A percentile compares a stretch with the other conserved stretches of the same genome.
These are phyloP conservation scores for Nelumbo lutea DNA, from an alignment of 164 flowering plant species.

Conservation along the genomic window DNA sequence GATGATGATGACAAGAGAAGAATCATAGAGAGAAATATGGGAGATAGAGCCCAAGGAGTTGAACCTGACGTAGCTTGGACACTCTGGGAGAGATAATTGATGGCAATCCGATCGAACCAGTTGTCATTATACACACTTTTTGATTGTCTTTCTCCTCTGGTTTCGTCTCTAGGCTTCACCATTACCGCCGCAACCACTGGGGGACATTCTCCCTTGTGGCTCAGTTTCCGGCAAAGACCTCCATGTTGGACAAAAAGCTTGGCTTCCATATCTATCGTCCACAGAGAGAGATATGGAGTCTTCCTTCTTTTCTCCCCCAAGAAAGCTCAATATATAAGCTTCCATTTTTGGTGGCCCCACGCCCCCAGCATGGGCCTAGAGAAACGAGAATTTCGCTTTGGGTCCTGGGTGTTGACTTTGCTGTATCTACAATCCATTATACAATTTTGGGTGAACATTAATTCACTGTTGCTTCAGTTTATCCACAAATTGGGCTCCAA, in stretches of 20 bases:
- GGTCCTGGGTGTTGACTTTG: too few relatives aligned
- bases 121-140: conserved; percentile 37
- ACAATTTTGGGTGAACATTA: too few relatives aligned
- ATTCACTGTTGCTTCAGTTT: too few relatives aligned
- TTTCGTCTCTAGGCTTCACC: conserved; percentile 25
- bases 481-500: too few relatives aligned
- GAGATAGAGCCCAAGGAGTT: background rate
- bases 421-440: too few relatives aligned
- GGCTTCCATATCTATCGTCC: conserved; percentile 23
- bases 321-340: too few relatives aligned
- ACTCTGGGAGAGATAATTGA: conserved; percentile 51
- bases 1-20: too few relatives aligned
- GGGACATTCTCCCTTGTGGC: conserved; percentile 5
- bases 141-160: background rate
- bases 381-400: too few relatives aligned
- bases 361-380: too few relatives aligned
- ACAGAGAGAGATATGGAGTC: background rate
- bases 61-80: conserved; percentile 67
- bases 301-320: too few relatives aligned
- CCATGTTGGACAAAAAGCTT: conserved; percentile 12
- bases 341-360: too few relatives aligned
- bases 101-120: conserved; percentile 66
- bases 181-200: conserved; percentile 24
- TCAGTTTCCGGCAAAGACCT: conserved; percentile 6
- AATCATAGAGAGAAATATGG: background rate